These are phyloP conservation scores for Kalanchoe fedtschenkoi DNA, from an alignment of 164 flowering plant genomes.

Conservation along the genomic window DNA sequence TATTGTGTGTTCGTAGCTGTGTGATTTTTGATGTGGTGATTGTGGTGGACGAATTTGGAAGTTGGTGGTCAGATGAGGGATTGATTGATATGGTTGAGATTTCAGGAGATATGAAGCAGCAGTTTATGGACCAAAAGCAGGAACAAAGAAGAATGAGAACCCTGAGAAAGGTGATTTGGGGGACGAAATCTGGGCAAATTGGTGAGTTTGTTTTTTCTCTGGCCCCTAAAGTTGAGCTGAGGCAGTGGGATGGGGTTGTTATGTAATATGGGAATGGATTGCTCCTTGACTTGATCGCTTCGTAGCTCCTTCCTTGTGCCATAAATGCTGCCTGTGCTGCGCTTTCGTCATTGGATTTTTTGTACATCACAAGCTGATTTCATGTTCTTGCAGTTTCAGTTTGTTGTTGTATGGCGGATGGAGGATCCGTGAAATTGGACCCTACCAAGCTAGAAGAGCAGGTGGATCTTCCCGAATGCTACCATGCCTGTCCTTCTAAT, in stretches of 20 bases:
- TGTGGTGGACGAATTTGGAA: background rate
- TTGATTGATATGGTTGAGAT: slow-evolving; percentile 5
- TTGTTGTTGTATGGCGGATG: slow-evolving; percentile 58
- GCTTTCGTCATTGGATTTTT: background rate
- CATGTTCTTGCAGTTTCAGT: slow-evolving; percentile 57
- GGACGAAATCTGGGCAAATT: slow-evolving; percentile 79
- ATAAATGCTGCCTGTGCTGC: slow-evolving; percentile 92
- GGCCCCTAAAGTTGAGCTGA: no score
- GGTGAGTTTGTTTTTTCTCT: slow-evolving; percentile 34
- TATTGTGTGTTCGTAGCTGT: background rate
- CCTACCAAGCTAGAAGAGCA: slow-evolving; percentile 88
- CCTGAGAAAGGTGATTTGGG: slow-evolving; percentile 94
- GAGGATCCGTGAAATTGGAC: slow-evolving; percentile 53
- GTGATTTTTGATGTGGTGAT: background rate
- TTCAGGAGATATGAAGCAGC: slow-evolving; percentile 78
- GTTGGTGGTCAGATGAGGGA: background rate
- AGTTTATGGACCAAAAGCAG: slow-evolving; percentile 91
- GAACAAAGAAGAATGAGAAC: slow-evolving; percentile 81
- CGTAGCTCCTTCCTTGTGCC: slow-evolving; percentile 88
- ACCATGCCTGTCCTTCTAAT: slow-evolving; percentile 35
- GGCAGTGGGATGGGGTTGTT: background rate
- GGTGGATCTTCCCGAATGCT: slow-evolving; percentile 84
- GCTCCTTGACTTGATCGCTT: slow-evolving; percentile 28
- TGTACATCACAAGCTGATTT: slow-evolving; percentile 2
- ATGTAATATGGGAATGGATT: background rate